Evolutionary conservation across 2,329 filamentous ascomycete species (phyloP).

Genomic region (Ceratocystis diversiconidia): DNA sequence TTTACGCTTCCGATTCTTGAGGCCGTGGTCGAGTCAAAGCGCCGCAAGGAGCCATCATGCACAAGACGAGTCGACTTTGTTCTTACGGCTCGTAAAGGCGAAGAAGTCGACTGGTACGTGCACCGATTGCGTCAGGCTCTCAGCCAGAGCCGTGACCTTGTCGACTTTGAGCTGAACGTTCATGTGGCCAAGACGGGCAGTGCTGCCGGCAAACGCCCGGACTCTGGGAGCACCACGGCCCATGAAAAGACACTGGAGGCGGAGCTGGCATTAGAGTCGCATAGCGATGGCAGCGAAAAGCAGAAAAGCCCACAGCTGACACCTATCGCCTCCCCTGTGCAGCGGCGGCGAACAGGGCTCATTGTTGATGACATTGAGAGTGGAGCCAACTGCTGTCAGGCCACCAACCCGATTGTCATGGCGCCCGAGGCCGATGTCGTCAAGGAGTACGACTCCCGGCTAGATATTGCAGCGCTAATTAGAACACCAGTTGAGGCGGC

Average conservation of each 20-base stretch:
- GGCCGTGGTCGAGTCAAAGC: constrained; percentile 31
- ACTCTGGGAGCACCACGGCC: not conserved
- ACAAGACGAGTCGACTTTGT: constrained; percentile 40
- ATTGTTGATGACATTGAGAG: constrained; percentile 14
- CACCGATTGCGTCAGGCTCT: constrained; percentile 35
- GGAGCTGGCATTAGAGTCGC: not conserved
- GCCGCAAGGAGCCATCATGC: constrained; percentile 29
- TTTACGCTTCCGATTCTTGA: constrained; percentile 47
- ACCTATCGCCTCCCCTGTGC: not conserved
- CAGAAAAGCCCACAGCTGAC: not conserved
- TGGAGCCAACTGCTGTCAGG: constrained; percentile 14
- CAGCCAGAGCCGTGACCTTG: constrained; percentile 27
- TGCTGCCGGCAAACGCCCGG: not conserved
- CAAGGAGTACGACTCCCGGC: constrained; percentile 33
- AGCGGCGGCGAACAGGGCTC: not conserved
- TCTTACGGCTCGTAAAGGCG: constrained; percentile 35
- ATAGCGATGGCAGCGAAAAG: not conserved
- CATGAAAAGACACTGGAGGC: not conserved
- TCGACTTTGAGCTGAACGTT: constrained; percentile 34
- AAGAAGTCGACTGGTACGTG: constrained; percentile 43
- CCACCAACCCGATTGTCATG: constrained; percentile 6
- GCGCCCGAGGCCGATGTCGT: constrained; percentile 25
- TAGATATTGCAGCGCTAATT: constrained; percentile 39
- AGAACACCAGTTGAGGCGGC: constrained; percentile 41
- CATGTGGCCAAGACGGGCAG: constrained; percentile 39